Evolutionary conservation across 805 yeast genomes (phyloP), one percentile per base, ranked within the genome.

Genomic region (Grigorovia yakushimaensis): DNA sequence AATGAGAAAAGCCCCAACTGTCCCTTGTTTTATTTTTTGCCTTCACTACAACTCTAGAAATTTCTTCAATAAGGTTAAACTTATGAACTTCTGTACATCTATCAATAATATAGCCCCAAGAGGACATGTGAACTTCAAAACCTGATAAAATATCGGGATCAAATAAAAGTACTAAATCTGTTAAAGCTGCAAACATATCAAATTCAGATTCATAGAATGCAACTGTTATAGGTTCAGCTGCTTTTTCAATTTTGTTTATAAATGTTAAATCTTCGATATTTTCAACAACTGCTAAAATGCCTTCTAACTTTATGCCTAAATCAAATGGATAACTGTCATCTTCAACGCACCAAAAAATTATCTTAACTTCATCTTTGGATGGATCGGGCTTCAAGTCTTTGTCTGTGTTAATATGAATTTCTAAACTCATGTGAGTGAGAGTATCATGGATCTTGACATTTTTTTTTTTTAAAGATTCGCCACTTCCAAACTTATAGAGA

Each of bases 121-220:
- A 86, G 0, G 76, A 56, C 0, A 81, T 67, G 52, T 87, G 84
- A 5, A 87, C 73, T 57, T 93, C 98, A 61, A 76, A 93, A 0
- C 97, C 98, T 0, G 86, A 73, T 5, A 93, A 58, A 27, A 93
- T 78, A 61, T 93, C 98, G 0, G 98, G 97, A 59, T 93, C 98
- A 45, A 79, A 71, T 2, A 69, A 54, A 18, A 79, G 73, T 0
- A 86, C 80, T 15, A 83, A 52, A 1, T 73, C 70, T 0, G 80
- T 65, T 8, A 91, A 66, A 5, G 72, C 72, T 8, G 72, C 67
- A 1, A 88, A 60, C 78, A 86, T 69, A 6, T 73, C 78, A 1
- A 62, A 49, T 56, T 91, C 98, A n/a, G 66, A 59, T 0, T 64
- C 66, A 50, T 76, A 79, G 7, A 64, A 54, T 17, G 70, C 70